phyloP scores from a whole-genome alignment of 352 stramenopile genomes.

The Globisporangium iwayamae region DNA sequence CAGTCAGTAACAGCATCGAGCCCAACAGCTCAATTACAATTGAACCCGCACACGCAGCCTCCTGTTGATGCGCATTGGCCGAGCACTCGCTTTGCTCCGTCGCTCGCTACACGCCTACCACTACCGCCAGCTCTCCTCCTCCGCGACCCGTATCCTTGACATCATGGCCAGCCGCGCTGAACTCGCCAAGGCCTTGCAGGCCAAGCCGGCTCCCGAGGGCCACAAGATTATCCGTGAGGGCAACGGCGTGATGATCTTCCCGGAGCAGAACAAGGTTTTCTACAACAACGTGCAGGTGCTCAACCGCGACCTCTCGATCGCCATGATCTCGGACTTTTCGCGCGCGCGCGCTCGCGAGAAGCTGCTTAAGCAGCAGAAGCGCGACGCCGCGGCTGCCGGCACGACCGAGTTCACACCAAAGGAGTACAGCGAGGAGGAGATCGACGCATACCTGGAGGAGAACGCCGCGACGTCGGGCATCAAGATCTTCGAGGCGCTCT shows the following conservation, averaged over 20 bases:
- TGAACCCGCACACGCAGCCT: not conserved
- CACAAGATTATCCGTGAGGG: slow-evolving; percentile 90
- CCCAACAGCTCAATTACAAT: not conserved
- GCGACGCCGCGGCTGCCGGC: slow-evolving; percentile 36
- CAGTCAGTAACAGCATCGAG: not conserved
- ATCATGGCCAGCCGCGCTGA: slow-evolving; percentile 43
- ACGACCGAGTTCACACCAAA: slow-evolving; percentile 35
- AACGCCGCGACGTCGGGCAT: slow-evolving; percentile 87
- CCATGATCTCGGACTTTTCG: slow-evolving; percentile 97
- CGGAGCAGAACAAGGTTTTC: slow-evolving; percentile 89
- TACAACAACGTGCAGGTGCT: slow-evolving; percentile 96
- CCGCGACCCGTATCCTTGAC: not conserved
- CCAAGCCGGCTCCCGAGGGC: slow-evolving; percentile 48
- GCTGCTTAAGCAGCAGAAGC: slow-evolving; percentile 71
- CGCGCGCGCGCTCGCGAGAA: slow-evolving; percentile 82
- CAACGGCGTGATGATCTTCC: slow-evolving; percentile 90
- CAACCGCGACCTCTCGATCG: slow-evolving; percentile 98
- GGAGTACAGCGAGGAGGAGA: slow-evolving; percentile 62
- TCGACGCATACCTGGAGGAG: slow-evolving; percentile 60
- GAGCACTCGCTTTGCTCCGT: not conserved
- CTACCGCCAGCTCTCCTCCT: not conserved
- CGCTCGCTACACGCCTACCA: not conserved
- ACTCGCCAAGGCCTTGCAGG: slow-evolving; percentile 58
- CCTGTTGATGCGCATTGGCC: slow-evolving; percentile 13
- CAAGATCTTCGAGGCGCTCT: slow-evolving; percentile 97